These are phyloP conservation scores for Biscutella laevigata DNA, from an alignment of 441 rosid species.

Conservation along the genomic window DNA sequence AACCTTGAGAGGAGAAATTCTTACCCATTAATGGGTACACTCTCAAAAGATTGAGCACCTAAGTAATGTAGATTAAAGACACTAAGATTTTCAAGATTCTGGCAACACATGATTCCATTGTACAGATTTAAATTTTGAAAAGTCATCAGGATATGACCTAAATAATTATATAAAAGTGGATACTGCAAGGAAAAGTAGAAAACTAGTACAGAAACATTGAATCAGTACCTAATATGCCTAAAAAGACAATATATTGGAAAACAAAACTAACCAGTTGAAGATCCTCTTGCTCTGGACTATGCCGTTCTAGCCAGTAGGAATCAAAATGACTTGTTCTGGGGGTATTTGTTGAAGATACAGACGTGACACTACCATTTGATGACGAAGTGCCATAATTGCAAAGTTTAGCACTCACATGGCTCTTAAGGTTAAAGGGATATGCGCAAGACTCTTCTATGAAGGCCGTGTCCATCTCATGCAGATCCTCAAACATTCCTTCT, in stretches of 20 bases:
- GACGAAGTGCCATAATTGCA: constrained; percentile 57
- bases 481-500: constrained; percentile 87
- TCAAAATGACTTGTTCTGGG: constrained; percentile 75
- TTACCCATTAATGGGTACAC: neutral
- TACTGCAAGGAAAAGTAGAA: neutral
- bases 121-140: neutral
- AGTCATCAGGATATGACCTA: constrained; percentile 5
- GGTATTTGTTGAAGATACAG: constrained; percentile 69
- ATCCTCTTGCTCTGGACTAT: constrained; percentile 71
- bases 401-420: constrained; percentile 48
- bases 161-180: neutral
- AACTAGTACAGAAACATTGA: neutral
- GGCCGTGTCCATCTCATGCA: constrained; percentile 88
- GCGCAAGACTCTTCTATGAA: constrained; percentile 55
- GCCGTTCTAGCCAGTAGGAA: constrained; percentile 68
- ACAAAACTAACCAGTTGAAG: constrained; percentile 56
- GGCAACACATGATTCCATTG: neutral
- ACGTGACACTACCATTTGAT: constrained; percentile 70
- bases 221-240: constrained; percentile 4
- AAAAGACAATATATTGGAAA: constrained; percentile 1
- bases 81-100: neutral
- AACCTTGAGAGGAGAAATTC: neutral
- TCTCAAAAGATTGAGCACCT: neutral
- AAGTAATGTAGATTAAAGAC: neutral
- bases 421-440: constrained; percentile 40